phyloP scores from a whole-genome alignment of 2,329 filamentous ascomycete species.

The Aspergillus uvarum region DNA sequence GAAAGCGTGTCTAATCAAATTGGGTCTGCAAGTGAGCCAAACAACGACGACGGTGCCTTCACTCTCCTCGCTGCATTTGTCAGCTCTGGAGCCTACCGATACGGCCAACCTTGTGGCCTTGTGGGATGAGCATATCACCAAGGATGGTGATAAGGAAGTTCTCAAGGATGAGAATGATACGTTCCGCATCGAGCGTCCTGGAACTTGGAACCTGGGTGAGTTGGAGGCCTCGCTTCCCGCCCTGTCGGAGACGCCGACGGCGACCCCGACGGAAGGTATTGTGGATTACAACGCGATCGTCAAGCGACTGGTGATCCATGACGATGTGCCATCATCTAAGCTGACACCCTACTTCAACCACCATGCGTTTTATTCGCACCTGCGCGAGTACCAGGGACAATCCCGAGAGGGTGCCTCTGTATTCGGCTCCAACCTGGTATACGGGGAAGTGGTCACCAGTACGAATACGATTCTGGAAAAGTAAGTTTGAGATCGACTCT shows the following conservation, averaged over 20 bases:
- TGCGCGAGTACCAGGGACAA: conserved; percentile 65
- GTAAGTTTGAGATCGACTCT: conserved; percentile 44
- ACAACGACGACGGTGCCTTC: conserved; percentile 70
- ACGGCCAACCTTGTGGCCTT: conserved; percentile 68
- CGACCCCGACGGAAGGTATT: conserved; percentile 56
- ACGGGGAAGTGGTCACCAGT: conserved; percentile 88
- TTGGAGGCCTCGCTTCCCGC: conserved; percentile 53
- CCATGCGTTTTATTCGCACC: conserved; percentile 69
- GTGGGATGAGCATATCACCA: conserved; percentile 64
- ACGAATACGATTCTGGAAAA: conserved; percentile 93
- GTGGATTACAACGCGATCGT: conserved; percentile 71
- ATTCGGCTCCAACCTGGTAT: conserved; percentile 78
- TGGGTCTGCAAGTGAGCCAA: conserved; percentile 76
- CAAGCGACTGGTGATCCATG: conserved; percentile 74
- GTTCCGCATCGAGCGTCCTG: conserved; percentile 72
- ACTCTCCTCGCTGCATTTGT: conserved; percentile 79
- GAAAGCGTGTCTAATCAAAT: conserved; percentile 73
- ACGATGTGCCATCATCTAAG: conserved; percentile 66
- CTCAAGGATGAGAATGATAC: conserved; percentile 80
- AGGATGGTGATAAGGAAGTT: conserved; percentile 65
- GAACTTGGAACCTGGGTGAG: conserved; percentile 58
- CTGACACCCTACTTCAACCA: conserved; percentile 87
- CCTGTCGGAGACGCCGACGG: conserved; percentile 26
- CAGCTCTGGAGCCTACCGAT: conserved; percentile 63
- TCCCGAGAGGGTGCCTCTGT: conserved; percentile 55